phyloP scores from a whole-genome alignment of 1,284 basidiomycete species.

The Rhodofomes roseus region DNA sequence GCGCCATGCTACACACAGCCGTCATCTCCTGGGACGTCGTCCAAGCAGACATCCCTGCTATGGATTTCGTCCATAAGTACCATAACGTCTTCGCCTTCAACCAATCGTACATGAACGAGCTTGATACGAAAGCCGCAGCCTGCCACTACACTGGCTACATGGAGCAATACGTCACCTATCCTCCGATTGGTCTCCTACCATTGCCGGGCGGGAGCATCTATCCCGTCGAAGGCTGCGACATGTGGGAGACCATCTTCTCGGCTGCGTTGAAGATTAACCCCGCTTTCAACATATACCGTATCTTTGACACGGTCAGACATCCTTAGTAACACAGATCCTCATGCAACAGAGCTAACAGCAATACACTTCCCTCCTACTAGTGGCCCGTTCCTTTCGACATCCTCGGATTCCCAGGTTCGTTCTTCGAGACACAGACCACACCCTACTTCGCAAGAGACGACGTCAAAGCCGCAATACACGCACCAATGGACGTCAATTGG shows the following conservation, averaged over 20 bases:
- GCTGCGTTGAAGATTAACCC: constrained; percentile 62
- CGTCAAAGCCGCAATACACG: constrained; percentile 62
- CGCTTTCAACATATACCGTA: constrained; percentile 72
- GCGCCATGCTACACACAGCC: constrained; percentile 30
- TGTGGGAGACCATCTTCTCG: constrained; percentile 62
- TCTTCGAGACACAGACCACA: constrained; percentile 39
- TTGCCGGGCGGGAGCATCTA: constrained; percentile 48
- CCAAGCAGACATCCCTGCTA: constrained; percentile 63
- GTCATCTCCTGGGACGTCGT: constrained; percentile 55
- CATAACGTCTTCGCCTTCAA: constrained; percentile 66
- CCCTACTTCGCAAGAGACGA: constrained; percentile 68
- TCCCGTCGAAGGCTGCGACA: constrained; percentile 50
- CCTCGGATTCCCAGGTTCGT: constrained; percentile 72
- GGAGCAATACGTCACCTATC: constrained; percentile 60
- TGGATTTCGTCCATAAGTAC: constrained; percentile 69
- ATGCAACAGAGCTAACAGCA: not conserved
- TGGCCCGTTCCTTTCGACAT: constrained; percentile 69
- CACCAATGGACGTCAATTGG: too few species aligned
- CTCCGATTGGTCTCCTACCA: constrained; percentile 56
- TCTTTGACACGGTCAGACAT: constrained; percentile 57
- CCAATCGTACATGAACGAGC: constrained; percentile 54
- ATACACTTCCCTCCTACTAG: constrained; percentile 21
- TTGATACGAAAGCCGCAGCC: constrained; percentile 46
- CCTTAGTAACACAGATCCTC: not conserved
- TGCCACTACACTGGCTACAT: constrained; percentile 68